phyloP scores from a whole-genome alignment of 169 alveolate genomes.

The Babesia ovis region DNA sequence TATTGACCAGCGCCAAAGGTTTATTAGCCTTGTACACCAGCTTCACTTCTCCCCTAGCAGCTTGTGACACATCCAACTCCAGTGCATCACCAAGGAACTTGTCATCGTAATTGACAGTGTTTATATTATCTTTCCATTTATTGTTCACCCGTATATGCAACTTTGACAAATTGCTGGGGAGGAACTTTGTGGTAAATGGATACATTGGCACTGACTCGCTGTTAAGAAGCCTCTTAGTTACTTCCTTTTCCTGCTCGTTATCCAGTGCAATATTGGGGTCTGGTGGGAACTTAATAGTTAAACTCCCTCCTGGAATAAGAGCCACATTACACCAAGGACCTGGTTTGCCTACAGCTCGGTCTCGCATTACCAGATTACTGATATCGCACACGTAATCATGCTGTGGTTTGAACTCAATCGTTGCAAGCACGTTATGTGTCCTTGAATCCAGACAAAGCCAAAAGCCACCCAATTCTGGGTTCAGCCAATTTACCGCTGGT shows the following conservation, averaged over 20 bases:
- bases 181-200: neutral
- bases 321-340: constrained; percentile 14
- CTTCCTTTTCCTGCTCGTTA: too few species aligned
- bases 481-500: neutral
- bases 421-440: neutral
- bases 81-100: neutral
- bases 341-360: neutral
- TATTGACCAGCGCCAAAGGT: neutral
- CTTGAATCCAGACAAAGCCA: constrained; percentile 16
- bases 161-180: neutral
- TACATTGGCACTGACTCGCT: neutral
- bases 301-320: constrained; percentile 1
- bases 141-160: neutral
- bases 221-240: neutral
- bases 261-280: neutral
- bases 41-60: neutral
- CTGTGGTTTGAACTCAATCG: neutral
- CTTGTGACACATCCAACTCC: neutral
- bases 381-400: constrained; percentile 11
- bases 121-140: neutral
- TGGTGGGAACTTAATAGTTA: constrained; percentile 7
- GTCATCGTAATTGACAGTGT: neutral
- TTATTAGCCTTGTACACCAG: neutral
- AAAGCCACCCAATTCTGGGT: neutral
- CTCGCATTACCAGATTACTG: neutral